phyloP scores from a whole-genome alignment of 2,329 filamentous ascomycete species.

The Calonectria ilicicola region DNA sequence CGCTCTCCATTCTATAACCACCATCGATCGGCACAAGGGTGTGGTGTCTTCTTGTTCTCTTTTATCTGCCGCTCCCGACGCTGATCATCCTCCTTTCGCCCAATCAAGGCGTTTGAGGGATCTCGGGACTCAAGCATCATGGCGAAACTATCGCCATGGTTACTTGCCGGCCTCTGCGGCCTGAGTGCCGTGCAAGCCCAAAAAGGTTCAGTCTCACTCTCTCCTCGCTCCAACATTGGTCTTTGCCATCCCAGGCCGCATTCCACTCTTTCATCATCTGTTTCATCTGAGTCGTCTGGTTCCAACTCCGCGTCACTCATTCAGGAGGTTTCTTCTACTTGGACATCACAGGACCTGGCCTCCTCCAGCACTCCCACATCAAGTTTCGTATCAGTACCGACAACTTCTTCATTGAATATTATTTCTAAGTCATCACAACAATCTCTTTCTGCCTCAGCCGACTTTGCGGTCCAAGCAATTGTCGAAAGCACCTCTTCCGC shows the following conservation, averaged over 20 bases:
- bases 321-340: not conserved
- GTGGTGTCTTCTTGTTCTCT: not conserved
- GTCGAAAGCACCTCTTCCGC: not conserved
- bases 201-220: constrained; percentile 18
- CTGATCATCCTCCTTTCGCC: not conserved
- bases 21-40: constrained; percentile 17
- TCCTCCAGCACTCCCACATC: not conserved
- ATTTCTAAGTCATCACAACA: not conserved
- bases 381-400: not conserved
- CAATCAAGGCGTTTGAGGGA: not conserved
- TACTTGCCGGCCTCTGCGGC: constrained; percentile 14
- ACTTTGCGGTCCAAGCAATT: not conserved
- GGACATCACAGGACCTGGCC: constrained; percentile 14
- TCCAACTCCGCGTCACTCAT: not conserved
- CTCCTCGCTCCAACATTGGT: not conserved
- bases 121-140: constrained; percentile 5
- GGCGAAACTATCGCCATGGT: constrained; percentile 13
- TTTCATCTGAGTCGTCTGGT: not conserved
- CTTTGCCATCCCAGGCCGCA: constrained; percentile 3
- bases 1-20: not conserved
- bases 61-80: not conserved
- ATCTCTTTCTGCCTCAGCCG: not conserved
- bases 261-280: not conserved
- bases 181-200: constrained; percentile 12
- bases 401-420: not conserved